Base-by-base conservation (phyloP, 306 rosid species). In the Pyrus bretschneideri region DNA sequence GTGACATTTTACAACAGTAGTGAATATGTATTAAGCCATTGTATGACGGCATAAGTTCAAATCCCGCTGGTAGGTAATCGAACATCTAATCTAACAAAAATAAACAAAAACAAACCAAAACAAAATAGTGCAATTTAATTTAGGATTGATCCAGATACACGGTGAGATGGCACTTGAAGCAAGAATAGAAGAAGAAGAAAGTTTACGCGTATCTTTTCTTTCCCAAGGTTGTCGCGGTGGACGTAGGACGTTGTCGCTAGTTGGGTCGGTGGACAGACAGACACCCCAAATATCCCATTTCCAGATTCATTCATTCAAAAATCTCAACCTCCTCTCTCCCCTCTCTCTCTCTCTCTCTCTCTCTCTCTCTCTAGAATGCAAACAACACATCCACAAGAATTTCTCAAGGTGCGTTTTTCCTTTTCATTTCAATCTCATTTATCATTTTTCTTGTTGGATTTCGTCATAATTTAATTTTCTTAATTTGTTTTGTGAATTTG, bases 1-100 rank as follows among this genome's bases (percentile, higher is more conserved):
- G n/a, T n/a, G n/a, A n/a, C n/a, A n/a, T n/a, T n/a, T n/a, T n/a
- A n/a, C n/a, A n/a, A n/a, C n/a, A 33, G 8, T 33, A 0, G 0
- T 33, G 8, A 0, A 33, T 33, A 33, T 1, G 8, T 33, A 8
- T 33, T 33, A 1, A 33, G 2, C 8, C 0, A 33, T 6, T 33
- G 38, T 8, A 33, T 33, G 38, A 33, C 0, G 2, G 2, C 8
- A 8, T 33, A 8, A 0, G 2, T 33, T 33, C 38, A 33, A 33
- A 33, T 0, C 0, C 2, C 2, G 2, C 0, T 6, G 8, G 0
- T 33, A 0, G 0, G 2, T 33, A 33, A 33, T 33, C 38, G 1
- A 6, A 33, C 38, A 33, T 33, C 0, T 33, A 33, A 33, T 33
- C 1, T 6, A 0, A 33, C 2, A 33, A 33, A 33, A 33, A 33